A percentile compares a stretch with the other conserved stretches of the same genome.
Conservation (phyloP, 2,329 filamentous ascomycete species). For the Cyphellophora europaea region DNA sequence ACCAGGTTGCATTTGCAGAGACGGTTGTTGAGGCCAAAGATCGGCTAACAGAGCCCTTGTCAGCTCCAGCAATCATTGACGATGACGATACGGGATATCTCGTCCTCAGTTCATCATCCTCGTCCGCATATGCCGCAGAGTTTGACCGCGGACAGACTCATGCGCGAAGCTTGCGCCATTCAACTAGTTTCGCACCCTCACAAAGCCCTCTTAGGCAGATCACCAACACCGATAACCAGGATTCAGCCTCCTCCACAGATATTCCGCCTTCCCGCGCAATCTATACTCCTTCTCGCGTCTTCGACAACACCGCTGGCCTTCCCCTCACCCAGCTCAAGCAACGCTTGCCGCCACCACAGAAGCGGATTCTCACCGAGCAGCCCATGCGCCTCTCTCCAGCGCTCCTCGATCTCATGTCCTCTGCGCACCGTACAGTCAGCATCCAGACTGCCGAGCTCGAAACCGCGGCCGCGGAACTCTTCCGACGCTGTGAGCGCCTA, state of each 20-base stretch:
- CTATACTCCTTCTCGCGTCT: constrained; percentile 21
- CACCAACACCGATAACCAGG: constrained; percentile 2
- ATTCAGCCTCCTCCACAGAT: too few species aligned
- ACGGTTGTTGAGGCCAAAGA: constrained; percentile 26
- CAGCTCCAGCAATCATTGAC: constrained; percentile 43
- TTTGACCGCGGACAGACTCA: too few species aligned
- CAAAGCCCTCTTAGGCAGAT: constrained; percentile 2
- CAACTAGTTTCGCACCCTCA: constrained; percentile 1
- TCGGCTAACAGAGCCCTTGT: constrained; percentile 27
- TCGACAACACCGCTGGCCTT: constrained; percentile 13
- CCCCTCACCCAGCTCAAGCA: constrained; percentile 13
- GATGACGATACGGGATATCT: constrained; percentile 51
- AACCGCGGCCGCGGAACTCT: constrained; percentile 40
- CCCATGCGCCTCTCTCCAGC: constrained; percentile 38
- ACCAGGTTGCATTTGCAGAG: constrained; percentile 39
- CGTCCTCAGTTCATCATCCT: constrained; percentile 40
- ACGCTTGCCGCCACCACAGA: constrained; percentile 30
- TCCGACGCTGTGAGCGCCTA: constrained; percentile 40
- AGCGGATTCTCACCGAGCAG: constrained; percentile 32
- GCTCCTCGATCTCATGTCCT: constrained; percentile 37
- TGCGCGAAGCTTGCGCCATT: too few species aligned
- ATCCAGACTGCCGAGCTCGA: constrained; percentile 36
- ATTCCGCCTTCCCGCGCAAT: constrained; percentile 29
- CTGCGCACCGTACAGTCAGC: constrained; percentile 37
- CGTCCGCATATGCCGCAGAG: constrained; percentile 40